Conservation (phyloP, 148 eudicot genomes). For the Amaranthus hypochondriacus region DNA sequence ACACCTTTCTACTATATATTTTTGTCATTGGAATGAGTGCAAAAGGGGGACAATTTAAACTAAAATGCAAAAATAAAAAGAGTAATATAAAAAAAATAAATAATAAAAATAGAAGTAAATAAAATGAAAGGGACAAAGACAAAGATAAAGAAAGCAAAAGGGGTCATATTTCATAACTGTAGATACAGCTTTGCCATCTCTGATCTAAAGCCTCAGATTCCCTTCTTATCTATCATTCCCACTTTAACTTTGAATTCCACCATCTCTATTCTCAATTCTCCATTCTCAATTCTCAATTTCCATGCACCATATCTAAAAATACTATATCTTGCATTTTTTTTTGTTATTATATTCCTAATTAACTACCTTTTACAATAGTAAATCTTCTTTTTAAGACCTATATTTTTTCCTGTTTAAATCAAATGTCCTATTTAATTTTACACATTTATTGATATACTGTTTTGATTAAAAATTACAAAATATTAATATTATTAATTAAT, state of each 20-base stretch:
- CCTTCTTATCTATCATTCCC: constrained; percentile 24
- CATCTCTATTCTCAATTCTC: neutral
- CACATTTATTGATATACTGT: too few species aligned
- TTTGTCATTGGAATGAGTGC: constrained; percentile 24
- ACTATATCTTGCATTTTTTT: neutral
- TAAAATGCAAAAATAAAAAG: neutral
- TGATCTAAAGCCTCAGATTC: constrained; percentile 29
- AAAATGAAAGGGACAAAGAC: constrained; percentile 2
- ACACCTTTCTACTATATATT: too few species aligned
- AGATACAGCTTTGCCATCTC: constrained; percentile 21
- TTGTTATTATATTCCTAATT: neutral
- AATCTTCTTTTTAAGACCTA: too few species aligned
- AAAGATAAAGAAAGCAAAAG: constrained; percentile 1
- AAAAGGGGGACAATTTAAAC: constrained; percentile 4
- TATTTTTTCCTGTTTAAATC: too few species aligned
- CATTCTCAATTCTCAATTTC: neutral
- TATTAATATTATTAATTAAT: too few species aligned
- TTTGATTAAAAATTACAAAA: too few species aligned
- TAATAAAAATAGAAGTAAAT: neutral
- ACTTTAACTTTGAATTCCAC: constrained; percentile 20
- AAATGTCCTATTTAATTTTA: too few species aligned
- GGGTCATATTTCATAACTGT: constrained; percentile 13
- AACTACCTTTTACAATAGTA: too few species aligned
- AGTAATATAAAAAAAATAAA: neutral
- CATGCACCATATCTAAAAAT: constrained; percentile 9